A percentile compares a stretch with the other conserved stretches of the same genome.
phyloP scores from a whole-genome alignment of 1,284 basidiomycete species.

The Ceratobasidium papillatum region DNA sequence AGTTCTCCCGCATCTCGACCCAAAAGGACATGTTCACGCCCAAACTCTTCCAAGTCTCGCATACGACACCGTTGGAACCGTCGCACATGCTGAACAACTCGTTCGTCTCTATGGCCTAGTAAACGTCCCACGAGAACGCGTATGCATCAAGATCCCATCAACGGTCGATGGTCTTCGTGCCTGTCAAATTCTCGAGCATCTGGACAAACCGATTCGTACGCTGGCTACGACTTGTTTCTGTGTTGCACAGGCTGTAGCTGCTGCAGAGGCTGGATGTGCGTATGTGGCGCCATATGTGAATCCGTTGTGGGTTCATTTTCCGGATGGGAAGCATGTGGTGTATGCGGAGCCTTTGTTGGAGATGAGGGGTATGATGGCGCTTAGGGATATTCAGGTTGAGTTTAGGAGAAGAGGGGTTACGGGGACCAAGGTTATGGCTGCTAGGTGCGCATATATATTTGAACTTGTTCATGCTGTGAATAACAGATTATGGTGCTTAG shows the following conservation, averaged over 20 bases:
- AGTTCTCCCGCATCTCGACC: constrained; percentile 45
- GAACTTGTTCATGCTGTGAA: neutral
- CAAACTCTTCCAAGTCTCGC: constrained; percentile 47
- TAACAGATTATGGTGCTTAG: constrained; percentile 18
- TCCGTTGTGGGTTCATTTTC: constrained; percentile 50
- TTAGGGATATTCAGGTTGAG: constrained; percentile 46
- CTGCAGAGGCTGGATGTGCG: constrained; percentile 48
- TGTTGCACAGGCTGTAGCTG: constrained; percentile 49
- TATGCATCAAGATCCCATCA: constrained; percentile 52
- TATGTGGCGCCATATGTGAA: constrained; percentile 51
- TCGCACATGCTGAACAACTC: constrained; percentile 46
- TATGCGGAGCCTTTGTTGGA: constrained; percentile 45
- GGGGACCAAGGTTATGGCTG: constrained; percentile 47
- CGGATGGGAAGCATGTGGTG: constrained; percentile 41
- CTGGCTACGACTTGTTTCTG: constrained; percentile 50
- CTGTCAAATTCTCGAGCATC: constrained; percentile 46
- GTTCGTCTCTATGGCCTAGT: constrained; percentile 44
- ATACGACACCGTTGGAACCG: constrained; percentile 42
- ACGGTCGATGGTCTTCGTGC: constrained; percentile 50
- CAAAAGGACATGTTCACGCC: constrained; percentile 46
- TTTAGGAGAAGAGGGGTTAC: constrained; percentile 39
- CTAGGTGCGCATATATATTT: constrained; percentile 45
- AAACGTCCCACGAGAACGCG: constrained; percentile 44
- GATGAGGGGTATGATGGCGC: constrained; percentile 46
- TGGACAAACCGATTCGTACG: constrained; percentile 46